Evolutionary conservation across 441 rosid species (phyloP), one percentile per base, ranked within the genome.

Genomic region (Eruca vesicaria): DNA sequence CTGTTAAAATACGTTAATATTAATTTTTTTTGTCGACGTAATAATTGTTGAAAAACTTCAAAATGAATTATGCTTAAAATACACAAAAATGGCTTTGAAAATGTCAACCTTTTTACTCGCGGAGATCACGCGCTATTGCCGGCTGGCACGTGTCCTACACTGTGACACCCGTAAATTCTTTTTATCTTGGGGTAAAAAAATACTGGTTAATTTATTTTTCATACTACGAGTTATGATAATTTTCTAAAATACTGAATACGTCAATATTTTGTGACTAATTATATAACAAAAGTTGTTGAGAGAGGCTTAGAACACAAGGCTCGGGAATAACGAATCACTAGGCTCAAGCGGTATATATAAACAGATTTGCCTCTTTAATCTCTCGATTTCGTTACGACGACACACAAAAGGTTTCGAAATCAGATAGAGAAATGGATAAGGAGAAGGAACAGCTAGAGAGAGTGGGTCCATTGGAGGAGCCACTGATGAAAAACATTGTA

Each of bases 401-500:
- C 6, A 58, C 4, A 28, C 10, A 16, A 63, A 57, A 57, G 21
- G n/a, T n/a, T 14, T 8, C 9, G 38, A 33, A 32, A 36, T 29
- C 6, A 15, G 21, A 16, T n/a, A 12, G 31, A 33, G 68, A 64
- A 55, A 9, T 56, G 48, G 71, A 70, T 56, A 36, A 66, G 77
- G 80, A 77, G 69, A 7, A 72, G 52, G 80, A 77, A 20, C 4
- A 72, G 64, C 14, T 77, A 36, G 77, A 77, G 69, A 77, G 68
- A 15, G 73, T 36, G 4, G 80, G 80, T 5, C 77, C 82, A 33
- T 62, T 69, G 53, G 83, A 71, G 43, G 97, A 90, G 69, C 82
- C 92, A 16, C 15, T 88, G 79, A 55, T 82, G 87, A 90, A 82
- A 67, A 94, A 90, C 84, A 82, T 87, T 36, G 75, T 43, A 31